phyloP scores from a whole-genome alignment of 169 alveolate genomes.

The Plasmodium ovale region DNA sequence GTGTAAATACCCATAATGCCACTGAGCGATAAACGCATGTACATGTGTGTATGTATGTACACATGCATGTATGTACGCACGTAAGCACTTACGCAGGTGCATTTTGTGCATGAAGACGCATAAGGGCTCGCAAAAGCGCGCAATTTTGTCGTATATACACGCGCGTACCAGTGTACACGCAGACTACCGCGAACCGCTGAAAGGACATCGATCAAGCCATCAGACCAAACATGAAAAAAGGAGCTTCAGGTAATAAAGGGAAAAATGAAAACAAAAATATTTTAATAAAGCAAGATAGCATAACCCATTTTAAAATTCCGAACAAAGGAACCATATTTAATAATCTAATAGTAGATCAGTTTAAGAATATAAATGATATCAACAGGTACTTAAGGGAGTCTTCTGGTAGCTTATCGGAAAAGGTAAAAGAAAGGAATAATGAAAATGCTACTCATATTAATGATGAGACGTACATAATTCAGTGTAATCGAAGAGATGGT shows the following conservation, averaged over 20 bases:
- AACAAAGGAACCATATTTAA: constrained; percentile 11
- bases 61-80: too few species aligned
- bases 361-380: constrained; percentile 26
- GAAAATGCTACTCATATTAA: background rate
- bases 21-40: too few species aligned
- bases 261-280: constrained; percentile 24
- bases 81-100: too few species aligned
- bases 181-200: background rate
- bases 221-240: constrained; percentile 30
- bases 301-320: background rate
- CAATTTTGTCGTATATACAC: too few species aligned
- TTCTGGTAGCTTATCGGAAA: background rate
- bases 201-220: background rate
- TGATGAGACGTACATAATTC: too few species aligned
- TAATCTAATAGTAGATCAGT: constrained; percentile 23
- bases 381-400: constrained; percentile 25
- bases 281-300: constrained; percentile 15
- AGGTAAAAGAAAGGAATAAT: background rate
- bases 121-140: too few species aligned
- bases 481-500: too few species aligned
- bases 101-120: too few species aligned
- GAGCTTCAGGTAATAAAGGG: background rate
- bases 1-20: background rate
- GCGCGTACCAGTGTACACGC: too few species aligned
- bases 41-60: too few species aligned